phyloP scores from a whole-genome alignment of 2,329 filamentous ascomycete genomes.

The Fonsecaea monophora region DNA sequence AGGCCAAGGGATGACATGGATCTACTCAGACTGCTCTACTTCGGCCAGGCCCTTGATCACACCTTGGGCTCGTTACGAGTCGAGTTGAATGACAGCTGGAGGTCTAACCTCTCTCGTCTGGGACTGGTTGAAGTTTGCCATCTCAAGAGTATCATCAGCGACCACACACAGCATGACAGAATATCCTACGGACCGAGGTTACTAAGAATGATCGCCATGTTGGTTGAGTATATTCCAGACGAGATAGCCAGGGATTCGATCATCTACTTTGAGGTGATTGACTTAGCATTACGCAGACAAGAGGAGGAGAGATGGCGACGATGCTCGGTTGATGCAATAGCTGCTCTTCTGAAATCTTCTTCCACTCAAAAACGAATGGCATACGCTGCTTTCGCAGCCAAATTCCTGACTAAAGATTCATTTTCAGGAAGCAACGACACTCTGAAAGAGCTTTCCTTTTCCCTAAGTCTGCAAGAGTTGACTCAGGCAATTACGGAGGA shows the following conservation, averaged over 20 bases:
- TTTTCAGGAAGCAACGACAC: constrained; percentile 19
- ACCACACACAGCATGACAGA: constrained; percentile 7
- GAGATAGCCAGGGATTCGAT: constrained; percentile 32
- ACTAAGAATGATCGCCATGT: constrained; percentile 34
- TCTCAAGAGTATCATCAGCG: constrained; percentile 24
- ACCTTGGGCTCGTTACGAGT: constrained; percentile 13
- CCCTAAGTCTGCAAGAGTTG: constrained; percentile 24
- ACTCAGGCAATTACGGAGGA: constrained; percentile 26
- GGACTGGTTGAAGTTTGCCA: constrained; percentile 27
- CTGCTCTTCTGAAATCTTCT: constrained; percentile 26
- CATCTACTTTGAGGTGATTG: constrained; percentile 29
- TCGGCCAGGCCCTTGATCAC: constrained; percentile 48
- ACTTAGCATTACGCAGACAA: constrained; percentile 17
- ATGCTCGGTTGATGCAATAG: constrained; percentile 15
- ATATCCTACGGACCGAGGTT: constrained; percentile 25
- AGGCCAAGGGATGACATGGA: constrained; percentile 52
- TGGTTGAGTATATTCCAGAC: constrained; percentile 53
- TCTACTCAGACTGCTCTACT: constrained; percentile 52
- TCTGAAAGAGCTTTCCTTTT: constrained; percentile 21
- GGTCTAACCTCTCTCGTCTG: constrained; percentile 19
- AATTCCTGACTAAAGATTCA: constrained; percentile 22
- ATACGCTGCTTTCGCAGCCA: constrained; percentile 31
- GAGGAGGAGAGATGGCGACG: constrained; percentile 19
- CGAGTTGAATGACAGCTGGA: constrained; percentile 26
- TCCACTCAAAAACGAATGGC: constrained; percentile 7